These are phyloP conservation scores for Candida methanosorbosa DNA, from an alignment of 805 yeast species.

Conservation along the genomic window DNA sequence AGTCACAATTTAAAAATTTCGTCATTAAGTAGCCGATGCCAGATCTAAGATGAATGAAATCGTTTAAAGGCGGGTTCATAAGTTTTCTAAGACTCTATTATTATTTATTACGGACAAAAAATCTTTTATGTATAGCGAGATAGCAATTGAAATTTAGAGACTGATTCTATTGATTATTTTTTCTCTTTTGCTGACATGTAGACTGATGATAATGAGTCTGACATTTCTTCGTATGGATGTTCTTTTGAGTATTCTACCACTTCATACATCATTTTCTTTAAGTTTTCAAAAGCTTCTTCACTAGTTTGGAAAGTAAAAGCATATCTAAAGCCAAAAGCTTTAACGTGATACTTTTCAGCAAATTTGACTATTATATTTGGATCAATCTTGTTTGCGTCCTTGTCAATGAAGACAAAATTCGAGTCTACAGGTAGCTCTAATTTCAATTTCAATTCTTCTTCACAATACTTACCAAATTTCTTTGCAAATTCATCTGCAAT, in stretches of 20 bases:
- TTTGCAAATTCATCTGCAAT: conserved; percentile 43
- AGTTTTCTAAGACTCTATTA: no score
- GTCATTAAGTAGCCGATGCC: no score
- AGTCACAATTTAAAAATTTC: no score
- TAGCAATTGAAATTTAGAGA: no score
- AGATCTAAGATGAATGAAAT: no score
- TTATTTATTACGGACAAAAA: no score
- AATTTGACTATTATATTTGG: conserved; percentile 28
- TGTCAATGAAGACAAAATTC: conserved; percentile 73
- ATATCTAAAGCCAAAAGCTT: conserved; percentile 62
- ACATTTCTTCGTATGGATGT: conserved; percentile 32
- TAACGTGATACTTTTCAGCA: conserved; percentile 42
- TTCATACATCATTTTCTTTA: conserved; percentile 51
- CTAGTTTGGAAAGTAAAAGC: conserved; percentile 73
- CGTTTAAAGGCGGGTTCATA: no score
- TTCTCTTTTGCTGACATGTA: conserved; percentile 3
- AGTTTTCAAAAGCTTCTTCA: conserved; percentile 42
- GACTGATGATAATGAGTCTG: conserved; percentile 1
- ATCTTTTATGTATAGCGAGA: no score
- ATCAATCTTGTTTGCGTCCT: conserved; percentile 43
- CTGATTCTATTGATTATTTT: no score
- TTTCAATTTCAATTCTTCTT: conserved; percentile 36
- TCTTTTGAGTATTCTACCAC: conserved; percentile 42
- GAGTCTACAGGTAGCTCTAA: conserved; percentile 75
- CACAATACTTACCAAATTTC: conserved; percentile 44